Conservation (phyloP, 108 stramenopile species). For the Seminavis robusta region DNA sequence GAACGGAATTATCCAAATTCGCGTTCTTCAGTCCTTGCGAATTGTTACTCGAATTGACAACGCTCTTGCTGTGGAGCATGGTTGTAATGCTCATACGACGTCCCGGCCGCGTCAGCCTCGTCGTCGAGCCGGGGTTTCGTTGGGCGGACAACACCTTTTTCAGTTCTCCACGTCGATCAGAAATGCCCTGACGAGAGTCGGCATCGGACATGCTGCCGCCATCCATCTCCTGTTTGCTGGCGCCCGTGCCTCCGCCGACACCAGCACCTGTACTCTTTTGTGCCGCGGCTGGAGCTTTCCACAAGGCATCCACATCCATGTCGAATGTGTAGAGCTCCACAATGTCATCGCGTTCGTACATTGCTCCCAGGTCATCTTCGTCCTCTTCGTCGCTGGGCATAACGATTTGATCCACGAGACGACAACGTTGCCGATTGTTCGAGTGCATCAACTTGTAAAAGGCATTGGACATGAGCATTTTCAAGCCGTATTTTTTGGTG, state of each 20-base stretch:
- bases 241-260: neutral
- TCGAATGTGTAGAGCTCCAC: slow-evolving; percentile 71
- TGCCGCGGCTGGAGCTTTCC: slow-evolving; percentile 17
- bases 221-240: no score
- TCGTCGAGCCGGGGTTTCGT: no score
- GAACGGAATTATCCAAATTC: no score
- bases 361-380: slow-evolving; percentile 23
- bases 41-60: no score
- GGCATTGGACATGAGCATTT: slow-evolving; percentile 78
- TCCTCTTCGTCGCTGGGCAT: slow-evolving; percentile 46
- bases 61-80: neutral
- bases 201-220: no score
- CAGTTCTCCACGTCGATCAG: no score
- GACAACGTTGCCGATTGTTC: slow-evolving; percentile 48
- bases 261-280: neutral
- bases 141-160: no score
- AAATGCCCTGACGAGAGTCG: no score
- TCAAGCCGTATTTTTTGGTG: slow-evolving; percentile 82
- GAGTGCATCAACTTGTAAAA: slow-evolving; percentile 66
- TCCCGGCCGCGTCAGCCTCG: no score
- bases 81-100: neutral
- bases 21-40: no score
- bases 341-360: slow-evolving; percentile 32
- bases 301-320: slow-evolving; percentile 65
- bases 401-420: slow-evolving; percentile 62